phyloP scores from a whole-genome alignment of 2,329 filamentous ascomycete genomes.

The Chrysoporthe deuterocubensis region DNA sequence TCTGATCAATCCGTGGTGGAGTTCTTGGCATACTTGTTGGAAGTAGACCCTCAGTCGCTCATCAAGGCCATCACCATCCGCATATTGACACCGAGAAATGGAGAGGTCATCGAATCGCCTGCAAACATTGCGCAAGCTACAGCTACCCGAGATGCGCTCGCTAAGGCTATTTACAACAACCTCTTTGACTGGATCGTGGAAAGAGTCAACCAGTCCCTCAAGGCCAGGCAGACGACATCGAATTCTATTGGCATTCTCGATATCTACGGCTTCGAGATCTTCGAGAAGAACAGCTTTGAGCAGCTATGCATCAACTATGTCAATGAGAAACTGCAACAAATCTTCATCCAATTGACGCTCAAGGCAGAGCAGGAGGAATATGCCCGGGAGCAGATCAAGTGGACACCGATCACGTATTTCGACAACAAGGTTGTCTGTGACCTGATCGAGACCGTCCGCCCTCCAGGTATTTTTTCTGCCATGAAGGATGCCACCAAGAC shows the following conservation, averaged over 20 bases:
- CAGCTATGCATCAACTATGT: slow-evolving; percentile 99
- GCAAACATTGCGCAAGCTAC: slow-evolving; percentile 85
- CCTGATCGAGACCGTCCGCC: slow-evolving; percentile 88
- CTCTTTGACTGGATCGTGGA: slow-evolving; percentile 98
- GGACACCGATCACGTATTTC: slow-evolving; percentile 99
- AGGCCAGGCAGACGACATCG: slow-evolving; percentile 72
- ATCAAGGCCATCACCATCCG: slow-evolving; percentile 88
- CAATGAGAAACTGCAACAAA: slow-evolving; percentile 98
- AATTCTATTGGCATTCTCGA: slow-evolving; percentile 96
- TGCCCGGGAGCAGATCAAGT: slow-evolving; percentile 91
- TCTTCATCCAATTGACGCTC: slow-evolving; percentile 96
- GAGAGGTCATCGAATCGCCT: slow-evolving; percentile 73
- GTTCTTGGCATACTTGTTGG: slow-evolving; percentile 90
- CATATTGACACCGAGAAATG: slow-evolving; percentile 72
- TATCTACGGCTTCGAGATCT: slow-evolving; percentile 99
- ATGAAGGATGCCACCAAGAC: slow-evolving; percentile 98
- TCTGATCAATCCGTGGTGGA: slow-evolving; percentile 89
- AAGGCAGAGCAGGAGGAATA: slow-evolving; percentile 99
- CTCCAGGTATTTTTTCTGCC: slow-evolving; percentile 90
- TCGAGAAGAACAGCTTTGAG: slow-evolving; percentile 98
- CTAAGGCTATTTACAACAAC: slow-evolving; percentile 97
- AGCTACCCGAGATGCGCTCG: slow-evolving; percentile 85
- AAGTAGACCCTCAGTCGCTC: slow-evolving; percentile 80
- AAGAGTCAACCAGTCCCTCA: slow-evolving; percentile 85
- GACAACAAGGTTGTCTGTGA: slow-evolving; percentile 99